Evolutionary conservation across 257 asterid genomes (phyloP).

Genomic region (Jacaranda mimosifolia): DNA sequence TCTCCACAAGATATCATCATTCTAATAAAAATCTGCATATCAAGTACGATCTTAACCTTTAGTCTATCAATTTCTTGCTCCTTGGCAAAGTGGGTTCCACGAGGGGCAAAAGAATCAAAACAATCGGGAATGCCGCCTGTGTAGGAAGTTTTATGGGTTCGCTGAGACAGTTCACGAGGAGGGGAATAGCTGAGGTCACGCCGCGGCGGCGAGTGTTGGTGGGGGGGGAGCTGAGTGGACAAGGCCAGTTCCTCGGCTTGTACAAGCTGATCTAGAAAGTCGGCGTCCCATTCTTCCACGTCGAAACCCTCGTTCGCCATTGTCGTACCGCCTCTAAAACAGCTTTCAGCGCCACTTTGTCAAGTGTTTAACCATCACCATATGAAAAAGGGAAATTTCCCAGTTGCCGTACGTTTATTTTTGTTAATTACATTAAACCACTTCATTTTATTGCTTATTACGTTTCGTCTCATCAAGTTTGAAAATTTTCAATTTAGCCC

Average conservation of each 20-base stretch:
- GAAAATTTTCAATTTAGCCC: neutral
- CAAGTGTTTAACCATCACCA: neutral
- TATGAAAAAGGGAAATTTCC: neutral
- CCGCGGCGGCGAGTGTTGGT: constrained; percentile 33
- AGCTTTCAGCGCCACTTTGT: constrained; percentile 33
- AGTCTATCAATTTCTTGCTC: constrained; percentile 57
- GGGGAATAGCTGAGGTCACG: constrained; percentile 64
- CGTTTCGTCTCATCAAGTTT: neutral
- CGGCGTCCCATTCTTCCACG: constrained; percentile 71
- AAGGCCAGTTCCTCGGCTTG: constrained; percentile 58
- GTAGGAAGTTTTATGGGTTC: constrained; percentile 33
- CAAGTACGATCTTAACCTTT: constrained; percentile 54
- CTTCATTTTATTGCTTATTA: constrained; percentile 5
- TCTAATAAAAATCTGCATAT: neutral
- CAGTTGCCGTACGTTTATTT: neutral
- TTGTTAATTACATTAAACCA: constrained; percentile 8
- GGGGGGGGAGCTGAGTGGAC: constrained; percentile 43
- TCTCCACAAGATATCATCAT: constrained; percentile 6
- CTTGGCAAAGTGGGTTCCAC: constrained; percentile 39
- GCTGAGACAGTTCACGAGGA: constrained; percentile 88
- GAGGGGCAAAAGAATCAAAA: constrained; percentile 37
- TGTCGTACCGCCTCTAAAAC: constrained; percentile 29
- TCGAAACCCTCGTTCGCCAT: constrained; percentile 76
- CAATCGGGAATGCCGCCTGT: constrained; percentile 23
- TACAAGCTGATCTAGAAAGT: constrained; percentile 53